Conservation (phyloP, 768 basidiomycete genomes). For the Imleria badia region DNA sequence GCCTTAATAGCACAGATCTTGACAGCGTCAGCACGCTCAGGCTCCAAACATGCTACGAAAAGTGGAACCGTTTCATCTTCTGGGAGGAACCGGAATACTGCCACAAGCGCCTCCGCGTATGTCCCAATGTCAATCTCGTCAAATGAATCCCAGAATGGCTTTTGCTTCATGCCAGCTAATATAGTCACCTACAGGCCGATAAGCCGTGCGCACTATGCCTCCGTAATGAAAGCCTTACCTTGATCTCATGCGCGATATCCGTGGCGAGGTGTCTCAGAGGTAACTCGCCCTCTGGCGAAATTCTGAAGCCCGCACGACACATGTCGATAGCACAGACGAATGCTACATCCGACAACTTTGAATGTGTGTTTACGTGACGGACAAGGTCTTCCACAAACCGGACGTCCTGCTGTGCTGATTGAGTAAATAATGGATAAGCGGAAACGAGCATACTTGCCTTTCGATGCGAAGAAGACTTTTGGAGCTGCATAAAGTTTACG, state of each 20-base stretch:
- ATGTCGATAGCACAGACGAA: slow-evolving; percentile 76
- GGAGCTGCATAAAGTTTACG: slow-evolving; percentile 29
- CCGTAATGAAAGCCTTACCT: slow-evolving; percentile 44
- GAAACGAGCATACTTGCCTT: slow-evolving; percentile 19
- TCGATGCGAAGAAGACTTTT: slow-evolving; percentile 31
- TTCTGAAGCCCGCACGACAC: slow-evolving; percentile 63
- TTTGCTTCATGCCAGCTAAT: slow-evolving; percentile 36
- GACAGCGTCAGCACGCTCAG: slow-evolving; percentile 77
- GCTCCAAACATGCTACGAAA: slow-evolving; percentile 65
- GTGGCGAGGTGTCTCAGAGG: slow-evolving; percentile 63
- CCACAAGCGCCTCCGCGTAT: slow-evolving; percentile 71
- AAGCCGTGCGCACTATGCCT: slow-evolving; percentile 2
- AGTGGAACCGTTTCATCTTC: slow-evolving; percentile 58
- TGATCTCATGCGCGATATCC: slow-evolving; percentile 80
- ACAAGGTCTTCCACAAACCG: slow-evolving; percentile 64
- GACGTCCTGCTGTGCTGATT: slow-evolving; percentile 36
- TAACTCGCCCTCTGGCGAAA: slow-evolving; percentile 53
- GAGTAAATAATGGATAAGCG: neutral
- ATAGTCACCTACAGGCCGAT: slow-evolving; percentile 22
- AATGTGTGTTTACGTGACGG: slow-evolving; percentile 52
- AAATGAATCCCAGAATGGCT: slow-evolving; percentile 68
- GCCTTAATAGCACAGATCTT: slow-evolving; percentile 79
- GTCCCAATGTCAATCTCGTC: slow-evolving; percentile 78
- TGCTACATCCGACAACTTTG: slow-evolving; percentile 64
- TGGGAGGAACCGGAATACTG: slow-evolving; percentile 69